A percentile compares a stretch with the other conserved stretches of the same genome.
These are phyloP conservation scores for Colletotrichum somersetense DNA, from an alignment of 2,329 filamentous ascomycete genomes.

Conservation along the genomic window DNA sequence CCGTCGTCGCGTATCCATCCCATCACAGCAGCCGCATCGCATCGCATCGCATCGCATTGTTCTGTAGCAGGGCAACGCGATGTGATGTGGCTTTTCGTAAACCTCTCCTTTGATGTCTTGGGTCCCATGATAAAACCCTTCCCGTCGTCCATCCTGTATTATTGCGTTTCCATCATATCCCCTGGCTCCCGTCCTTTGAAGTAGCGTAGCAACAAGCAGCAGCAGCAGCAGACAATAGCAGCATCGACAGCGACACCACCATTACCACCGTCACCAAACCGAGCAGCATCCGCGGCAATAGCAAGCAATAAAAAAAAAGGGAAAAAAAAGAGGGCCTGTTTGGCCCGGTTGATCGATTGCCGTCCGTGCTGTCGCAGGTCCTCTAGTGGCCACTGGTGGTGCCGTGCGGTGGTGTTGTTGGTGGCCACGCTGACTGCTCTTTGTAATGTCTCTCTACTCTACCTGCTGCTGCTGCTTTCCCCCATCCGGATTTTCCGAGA, in stretches of 20 bases:
- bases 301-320: neutral
- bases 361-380: conserved; percentile 27
- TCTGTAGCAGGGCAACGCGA: conserved; percentile 3
- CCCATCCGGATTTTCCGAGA: conserved; percentile 35
- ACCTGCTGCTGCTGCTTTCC: conserved; percentile 28
- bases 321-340: neutral
- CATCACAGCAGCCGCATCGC: neutral
- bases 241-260: neutral
- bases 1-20: conserved; percentile 1
- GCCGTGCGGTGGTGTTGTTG: conserved; percentile 6
- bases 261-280: neutral
- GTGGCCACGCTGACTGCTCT: conserved; percentile 24
- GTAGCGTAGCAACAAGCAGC: conserved; percentile 20
- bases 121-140: neutral
- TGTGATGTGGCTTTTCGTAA: neutral
- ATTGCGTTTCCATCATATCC: conserved; percentile 15
- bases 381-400: conserved; percentile 21
- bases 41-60: neutral
- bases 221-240: neutral
- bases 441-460: conserved; percentile 23
- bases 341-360: conserved; percentile 13
- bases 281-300: neutral
- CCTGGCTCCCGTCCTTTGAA: neutral
- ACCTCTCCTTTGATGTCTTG: neutral
- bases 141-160: conserved; percentile 21